These are phyloP conservation scores for Lathyrus aphaca DNA, from an alignment of 306 rosid species.

Conservation along the genomic window DNA sequence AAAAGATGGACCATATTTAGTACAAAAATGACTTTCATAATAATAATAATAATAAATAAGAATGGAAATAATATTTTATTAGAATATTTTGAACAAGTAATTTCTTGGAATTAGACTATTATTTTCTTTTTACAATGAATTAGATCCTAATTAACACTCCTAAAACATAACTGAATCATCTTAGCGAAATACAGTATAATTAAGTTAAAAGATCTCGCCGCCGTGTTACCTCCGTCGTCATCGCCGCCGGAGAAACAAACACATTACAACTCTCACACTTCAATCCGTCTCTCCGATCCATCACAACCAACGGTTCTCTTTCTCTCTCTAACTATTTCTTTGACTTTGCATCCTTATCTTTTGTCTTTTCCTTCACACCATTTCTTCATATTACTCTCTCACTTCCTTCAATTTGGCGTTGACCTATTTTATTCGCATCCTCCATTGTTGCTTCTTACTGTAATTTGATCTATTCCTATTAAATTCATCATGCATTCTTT, in stretches of 20 bases:
- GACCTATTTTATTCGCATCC: background rate
- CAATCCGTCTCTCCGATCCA: constrained; percentile 34
- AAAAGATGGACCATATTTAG: too few species aligned
- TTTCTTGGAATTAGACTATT: too few species aligned
- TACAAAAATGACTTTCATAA: too few species aligned
- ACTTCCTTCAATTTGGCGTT: constrained; percentile 13
- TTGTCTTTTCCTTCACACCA: background rate
- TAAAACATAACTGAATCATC: too few species aligned
- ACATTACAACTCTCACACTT: background rate
- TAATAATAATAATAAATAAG: too few species aligned
- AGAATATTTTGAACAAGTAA: too few species aligned
- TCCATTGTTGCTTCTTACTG: background rate
- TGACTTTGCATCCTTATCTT: constrained; percentile 9
- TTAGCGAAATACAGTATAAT: too few species aligned
- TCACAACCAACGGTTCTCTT: constrained; percentile 34
- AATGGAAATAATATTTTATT: too few species aligned
- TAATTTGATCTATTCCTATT: constrained; percentile 29
- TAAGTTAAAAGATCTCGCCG: constrained; percentile 29
- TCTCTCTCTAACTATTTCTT: constrained; percentile 18
- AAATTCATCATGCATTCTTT: constrained; percentile 13
- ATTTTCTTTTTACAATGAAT: too few species aligned
- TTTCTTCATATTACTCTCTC: background rate
- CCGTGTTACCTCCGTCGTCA: constrained; percentile 39
- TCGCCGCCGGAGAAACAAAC: background rate
- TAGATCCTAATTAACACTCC: too few species aligned